Base-by-base conservation (phyloP, 2,329 filamentous ascomycete species). In the Penicillium olsonii region DNA sequence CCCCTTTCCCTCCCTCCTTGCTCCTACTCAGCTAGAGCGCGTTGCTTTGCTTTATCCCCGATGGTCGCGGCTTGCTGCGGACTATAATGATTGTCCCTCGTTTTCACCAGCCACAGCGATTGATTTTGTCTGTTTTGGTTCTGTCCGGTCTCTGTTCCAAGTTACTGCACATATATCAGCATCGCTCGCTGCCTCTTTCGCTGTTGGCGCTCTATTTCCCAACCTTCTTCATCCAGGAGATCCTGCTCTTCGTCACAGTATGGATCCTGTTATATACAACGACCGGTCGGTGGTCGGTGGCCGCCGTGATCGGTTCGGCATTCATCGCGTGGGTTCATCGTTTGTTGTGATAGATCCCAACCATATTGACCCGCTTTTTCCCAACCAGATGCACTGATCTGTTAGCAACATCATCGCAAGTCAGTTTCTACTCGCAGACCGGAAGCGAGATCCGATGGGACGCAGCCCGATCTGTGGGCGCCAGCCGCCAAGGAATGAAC, bases 401-500 rank as follows among this genome's bases (percentile, higher is more conserved):
- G 4, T 45, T 51, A 48, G 63, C 60, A 22, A 54, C 64, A 7
- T 54, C 64, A 8, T 60, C 62, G 14, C 63, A 67, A 38, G 44
- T 66, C 15, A 65, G 64, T n/a, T 67, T 67, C 24, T 67, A 61
- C 48, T 64, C 58, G 37, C 60, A 65, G 38, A 67, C 65, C 15
- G 61, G 64, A 22, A 55, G 60, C 14, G 65, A 67, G 49, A 58
- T 67, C 45, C 62, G 62, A 49, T 67, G 64, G 58, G 60, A 61
- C 45, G 58, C 63, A 9, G 64, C 65, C n/a, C 54, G 55, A 15
- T 65, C 54, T 33, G 56, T 67, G 24, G 62, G 60, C 20, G 48
- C 50, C 29, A 65, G 66, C 49, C 56, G 60, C 2, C 61, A 58
- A 22, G 65, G 64, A 20, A 50, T 64, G 37, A 59, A 62, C 12